Percentiles rank a stretch among this genome's conserved stretches.
Evolutionary conservation across 495 filamentous ascomycete genomes (phyloP).

Genomic region (Tetracladium marchalianum): DNA sequence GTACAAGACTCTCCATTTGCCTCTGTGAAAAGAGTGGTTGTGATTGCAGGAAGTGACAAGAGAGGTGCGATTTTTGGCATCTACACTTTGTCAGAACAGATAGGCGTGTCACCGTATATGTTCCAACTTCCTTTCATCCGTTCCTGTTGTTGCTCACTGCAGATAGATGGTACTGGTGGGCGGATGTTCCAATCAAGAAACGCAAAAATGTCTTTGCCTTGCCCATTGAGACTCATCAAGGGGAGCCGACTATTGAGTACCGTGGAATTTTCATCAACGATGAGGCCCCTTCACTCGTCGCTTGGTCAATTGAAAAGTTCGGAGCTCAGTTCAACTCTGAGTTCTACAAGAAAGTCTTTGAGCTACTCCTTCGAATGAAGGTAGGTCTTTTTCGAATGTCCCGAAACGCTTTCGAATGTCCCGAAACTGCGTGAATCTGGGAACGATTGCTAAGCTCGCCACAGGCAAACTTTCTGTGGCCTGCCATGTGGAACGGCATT

Average conservation of each 20-base stretch:
- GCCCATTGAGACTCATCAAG: slow-evolving; percentile 42
- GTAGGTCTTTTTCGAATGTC: not conserved
- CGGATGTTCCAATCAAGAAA: slow-evolving; percentile 48
- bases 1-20: slow-evolving; percentile 42
- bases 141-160: not conserved
- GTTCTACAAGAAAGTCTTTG: slow-evolving; percentile 61
- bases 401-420: too few relatives aligned
- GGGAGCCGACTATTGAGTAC: slow-evolving; percentile 56
- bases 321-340: slow-evolving; percentile 49
- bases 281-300: slow-evolving; percentile 58
- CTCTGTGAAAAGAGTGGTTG: slow-evolving; percentile 45
- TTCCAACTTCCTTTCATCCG: not conserved
- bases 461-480: slow-evolving; percentile 63
- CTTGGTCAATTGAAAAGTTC: slow-evolving; percentile 49
- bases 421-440: not conserved
- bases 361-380: slow-evolving; percentile 54
- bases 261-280: slow-evolving; percentile 72
- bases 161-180: slow-evolving; percentile 58
- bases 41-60: slow-evolving; percentile 59
- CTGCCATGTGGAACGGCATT: slow-evolving; percentile 45
- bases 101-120: slow-evolving; percentile 52
- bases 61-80: slow-evolving; percentile 62
- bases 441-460: not conserved
- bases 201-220: slow-evolving; percentile 46
- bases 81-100: slow-evolving; percentile 66